Percentiles rank a stretch among this genome's conserved stretches.
phyloP scores from a whole-genome alignment of 2,329 filamentous ascomycete species.

The Aureobasidium vineae region DNA sequence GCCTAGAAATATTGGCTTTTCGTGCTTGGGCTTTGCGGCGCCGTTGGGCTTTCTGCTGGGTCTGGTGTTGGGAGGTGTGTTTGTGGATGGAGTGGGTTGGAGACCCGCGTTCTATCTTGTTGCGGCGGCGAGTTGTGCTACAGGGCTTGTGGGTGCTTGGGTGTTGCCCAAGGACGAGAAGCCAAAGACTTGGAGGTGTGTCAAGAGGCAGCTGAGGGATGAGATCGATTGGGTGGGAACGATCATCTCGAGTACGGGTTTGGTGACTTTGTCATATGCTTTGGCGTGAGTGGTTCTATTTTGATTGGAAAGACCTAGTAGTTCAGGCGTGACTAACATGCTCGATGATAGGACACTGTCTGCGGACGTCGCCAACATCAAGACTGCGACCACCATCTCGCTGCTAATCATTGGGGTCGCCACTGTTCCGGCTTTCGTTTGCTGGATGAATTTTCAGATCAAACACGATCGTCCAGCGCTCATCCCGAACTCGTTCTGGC shows the following conservation, averaged over 20 bases:
- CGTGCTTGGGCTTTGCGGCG: conserved; percentile 51
- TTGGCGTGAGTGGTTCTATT: conserved; percentile 31
- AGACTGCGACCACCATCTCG: conserved; percentile 31
- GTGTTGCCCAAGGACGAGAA: conserved; percentile 39
- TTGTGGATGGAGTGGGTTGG: conserved; percentile 53
- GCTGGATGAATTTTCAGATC: conserved; percentile 55
- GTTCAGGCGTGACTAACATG: not conserved
- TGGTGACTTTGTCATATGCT: conserved; percentile 52
- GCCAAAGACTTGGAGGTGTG: conserved; percentile 32
- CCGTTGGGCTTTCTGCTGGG: conserved; percentile 54
- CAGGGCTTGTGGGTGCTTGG: conserved; percentile 43
- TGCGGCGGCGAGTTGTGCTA: conserved; percentile 44
- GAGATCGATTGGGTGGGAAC: conserved; percentile 58
- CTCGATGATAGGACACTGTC: not conserved
- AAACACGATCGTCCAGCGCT: conserved; percentile 51
- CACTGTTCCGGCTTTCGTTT: conserved; percentile 52
- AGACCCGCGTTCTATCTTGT: conserved; percentile 52
- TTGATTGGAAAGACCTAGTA: too few relatives aligned
- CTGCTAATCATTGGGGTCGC: conserved; percentile 48
- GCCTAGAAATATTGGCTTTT: conserved; percentile 53
- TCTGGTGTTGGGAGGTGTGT: conserved; percentile 52
- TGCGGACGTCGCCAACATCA: conserved; percentile 27
- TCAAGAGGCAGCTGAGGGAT: conserved; percentile 35
- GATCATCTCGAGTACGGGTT: conserved; percentile 45
- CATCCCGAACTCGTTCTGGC: conserved; percentile 64